Evolutionary conservation across 1,284 basidiomycete species (phyloP).

Genomic region (Trametes hirsuta): DNA sequence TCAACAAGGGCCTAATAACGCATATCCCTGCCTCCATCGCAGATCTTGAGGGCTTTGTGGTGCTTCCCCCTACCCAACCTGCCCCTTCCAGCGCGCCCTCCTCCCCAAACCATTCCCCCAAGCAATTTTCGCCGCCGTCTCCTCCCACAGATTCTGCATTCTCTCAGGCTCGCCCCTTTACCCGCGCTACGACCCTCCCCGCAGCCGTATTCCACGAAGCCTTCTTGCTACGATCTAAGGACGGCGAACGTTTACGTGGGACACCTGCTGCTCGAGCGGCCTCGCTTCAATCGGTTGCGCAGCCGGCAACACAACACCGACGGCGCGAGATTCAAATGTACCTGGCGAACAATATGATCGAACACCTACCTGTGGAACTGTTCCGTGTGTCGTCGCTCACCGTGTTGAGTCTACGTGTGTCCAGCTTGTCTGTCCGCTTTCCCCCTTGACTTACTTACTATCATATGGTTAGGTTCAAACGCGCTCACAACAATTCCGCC

Average conservation of each 20-base stretch:
- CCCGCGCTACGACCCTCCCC: constrained; percentile 18
- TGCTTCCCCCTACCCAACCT: constrained; percentile 32
- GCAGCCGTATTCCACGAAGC: constrained; percentile 17
- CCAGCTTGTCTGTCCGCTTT: not conserved
- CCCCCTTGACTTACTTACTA: not conserved
- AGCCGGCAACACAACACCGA: not conserved
- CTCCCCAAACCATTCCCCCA: constrained; percentile 15
- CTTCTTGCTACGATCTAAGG: constrained; percentile 15
- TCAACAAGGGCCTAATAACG: constrained; percentile 38
- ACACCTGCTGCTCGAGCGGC: constrained; percentile 22
- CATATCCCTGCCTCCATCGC: constrained; percentile 45
- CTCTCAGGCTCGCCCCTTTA: constrained; percentile 8
- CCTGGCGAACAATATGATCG: constrained; percentile 47
- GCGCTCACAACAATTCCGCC: constrained; percentile 61
- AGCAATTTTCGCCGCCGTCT: constrained; percentile 2
- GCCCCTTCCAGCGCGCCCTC: constrained; percentile 14
- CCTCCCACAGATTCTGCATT: not conserved
- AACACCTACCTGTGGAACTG: constrained; percentile 51
- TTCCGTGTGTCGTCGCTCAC: constrained; percentile 55
- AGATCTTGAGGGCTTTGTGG: constrained; percentile 45
- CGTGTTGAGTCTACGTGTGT: constrained; percentile 59
- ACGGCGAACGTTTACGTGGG: constrained; percentile 14
- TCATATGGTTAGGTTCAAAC: constrained; percentile 52
- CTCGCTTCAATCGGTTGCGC: constrained; percentile 10
- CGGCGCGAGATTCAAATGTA: constrained; percentile 23